phyloP scores from a whole-genome alignment of 768 basidiomycete species.

The Lentinula sp. region DNA sequence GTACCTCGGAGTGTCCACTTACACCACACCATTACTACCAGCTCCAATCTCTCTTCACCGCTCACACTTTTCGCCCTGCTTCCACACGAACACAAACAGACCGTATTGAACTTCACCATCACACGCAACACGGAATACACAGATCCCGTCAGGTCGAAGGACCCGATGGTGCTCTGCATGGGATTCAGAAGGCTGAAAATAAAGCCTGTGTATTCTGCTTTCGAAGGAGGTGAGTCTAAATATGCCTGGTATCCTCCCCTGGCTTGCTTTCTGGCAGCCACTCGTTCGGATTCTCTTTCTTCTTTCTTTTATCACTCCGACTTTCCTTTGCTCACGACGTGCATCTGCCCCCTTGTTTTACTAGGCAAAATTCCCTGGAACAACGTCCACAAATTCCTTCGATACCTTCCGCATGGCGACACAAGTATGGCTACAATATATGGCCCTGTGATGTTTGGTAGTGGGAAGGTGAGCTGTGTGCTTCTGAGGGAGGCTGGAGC shows the following conservation, averaged over 20 bases:
- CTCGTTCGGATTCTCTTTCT: background rate
- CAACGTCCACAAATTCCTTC: slow-evolving; percentile 96
- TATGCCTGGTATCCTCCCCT: background rate
- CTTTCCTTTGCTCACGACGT: background rate
- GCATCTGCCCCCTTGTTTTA: background rate
- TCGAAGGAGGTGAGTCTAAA: slow-evolving; percentile 78
- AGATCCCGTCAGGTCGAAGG: slow-evolving; percentile 90
- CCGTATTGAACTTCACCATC: slow-evolving; percentile 86
- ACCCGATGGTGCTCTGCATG: slow-evolving; percentile 82
- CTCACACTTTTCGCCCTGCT: slow-evolving; percentile 75
- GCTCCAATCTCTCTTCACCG: slow-evolving; percentile 32
- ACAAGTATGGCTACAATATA: slow-evolving; percentile 84
- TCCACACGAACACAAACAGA: slow-evolving; percentile 95
- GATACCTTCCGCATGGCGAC: slow-evolving; percentile 78
- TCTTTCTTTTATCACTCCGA: background rate
- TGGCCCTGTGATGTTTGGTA: slow-evolving; percentile 71
- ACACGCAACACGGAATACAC: slow-evolving; percentile 94
- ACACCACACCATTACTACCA: background rate
- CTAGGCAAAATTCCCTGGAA: slow-evolving; percentile 39
- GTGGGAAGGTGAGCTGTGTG: slow-evolving; percentile 73
- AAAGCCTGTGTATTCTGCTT: slow-evolving; percentile 85
- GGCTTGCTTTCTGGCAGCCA: too few species aligned
- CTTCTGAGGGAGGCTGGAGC: slow-evolving; percentile 63
- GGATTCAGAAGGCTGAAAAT: slow-evolving; percentile 83
- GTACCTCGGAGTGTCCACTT: slow-evolving; percentile 57